phyloP scores from a whole-genome alignment of 2,329 filamentous ascomycete genomes.

The Cryphonectria naterciae region DNA sequence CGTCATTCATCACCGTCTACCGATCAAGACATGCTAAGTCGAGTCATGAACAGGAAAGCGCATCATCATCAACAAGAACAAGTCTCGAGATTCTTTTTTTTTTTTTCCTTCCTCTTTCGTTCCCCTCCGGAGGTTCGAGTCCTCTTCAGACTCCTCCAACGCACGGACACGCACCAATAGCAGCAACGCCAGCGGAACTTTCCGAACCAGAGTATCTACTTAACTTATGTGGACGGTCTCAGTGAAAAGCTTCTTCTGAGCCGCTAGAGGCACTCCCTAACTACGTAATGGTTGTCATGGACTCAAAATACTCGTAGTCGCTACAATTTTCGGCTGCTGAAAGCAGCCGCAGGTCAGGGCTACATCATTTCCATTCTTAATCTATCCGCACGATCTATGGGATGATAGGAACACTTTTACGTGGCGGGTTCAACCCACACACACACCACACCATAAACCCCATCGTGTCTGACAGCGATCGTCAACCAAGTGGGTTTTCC shows the following conservation, averaged over 20 bases:
- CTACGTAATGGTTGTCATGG: neutral
- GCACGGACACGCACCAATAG: neutral
- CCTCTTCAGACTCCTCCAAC: too few species aligned
- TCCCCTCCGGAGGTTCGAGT: neutral
- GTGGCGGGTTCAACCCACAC: neutral
- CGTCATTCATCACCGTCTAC: neutral
- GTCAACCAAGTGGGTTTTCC: neutral
- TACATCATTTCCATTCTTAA: too few species aligned
- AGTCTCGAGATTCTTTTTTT: too few species aligned
- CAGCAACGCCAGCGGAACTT: neutral
- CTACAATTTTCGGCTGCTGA: neutral
- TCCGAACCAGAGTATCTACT: neutral
- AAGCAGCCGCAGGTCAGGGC: neutral
- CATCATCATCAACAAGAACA: neutral
- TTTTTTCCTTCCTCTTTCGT: too few species aligned
- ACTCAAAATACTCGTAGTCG: neutral
- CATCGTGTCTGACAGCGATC: neutral
- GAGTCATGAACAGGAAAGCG: neutral
- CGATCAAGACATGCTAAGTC: neutral
- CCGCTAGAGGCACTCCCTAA: neutral
- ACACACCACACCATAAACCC: too few species aligned
- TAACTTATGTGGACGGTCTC: neutral
- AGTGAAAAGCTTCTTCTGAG: neutral
- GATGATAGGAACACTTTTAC: neutral
- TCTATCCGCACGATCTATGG: too few species aligned